Percentiles rank a stretch among this genome's conserved stretches.
Evolutionary conservation across 1,139 yeast genomes (phyloP).

Genomic region (Candida smagusa): DNA sequence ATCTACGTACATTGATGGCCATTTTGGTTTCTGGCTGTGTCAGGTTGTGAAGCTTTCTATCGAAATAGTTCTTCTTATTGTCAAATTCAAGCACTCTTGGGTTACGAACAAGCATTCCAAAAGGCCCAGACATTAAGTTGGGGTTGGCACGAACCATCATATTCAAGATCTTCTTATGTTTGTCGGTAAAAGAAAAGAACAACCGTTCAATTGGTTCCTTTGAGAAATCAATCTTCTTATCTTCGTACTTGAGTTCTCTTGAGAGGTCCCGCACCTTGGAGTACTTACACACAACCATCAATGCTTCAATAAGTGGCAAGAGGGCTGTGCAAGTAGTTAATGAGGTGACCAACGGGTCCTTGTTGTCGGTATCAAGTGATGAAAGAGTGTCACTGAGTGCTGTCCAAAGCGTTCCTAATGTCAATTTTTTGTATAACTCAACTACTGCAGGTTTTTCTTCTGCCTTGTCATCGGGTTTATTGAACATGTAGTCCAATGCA

Average conservation of each 20-base stretch:
- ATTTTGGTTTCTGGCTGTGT: conserved; percentile 48
- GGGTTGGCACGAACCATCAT: conserved; percentile 92
- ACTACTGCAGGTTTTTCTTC: background rate
- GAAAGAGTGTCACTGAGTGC: conserved; percentile 76
- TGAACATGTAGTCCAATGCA: conserved; percentile 82
- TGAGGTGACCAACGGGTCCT: conserved; percentile 13
- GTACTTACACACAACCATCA: conserved; percentile 94
- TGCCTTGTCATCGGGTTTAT: conserved; percentile 15
- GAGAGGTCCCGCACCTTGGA: conserved; percentile 67
- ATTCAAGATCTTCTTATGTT: conserved; percentile 83
- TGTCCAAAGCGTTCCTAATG: conserved; percentile 81
- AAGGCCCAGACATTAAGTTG: conserved; percentile 94
- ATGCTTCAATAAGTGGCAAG: conserved; percentile 83
- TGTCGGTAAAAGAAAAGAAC: conserved; percentile 85
- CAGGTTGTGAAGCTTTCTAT: conserved; percentile 59
- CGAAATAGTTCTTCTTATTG: conserved; percentile 85
- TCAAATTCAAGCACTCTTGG: conserved; percentile 93
- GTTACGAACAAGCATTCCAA: conserved; percentile 83
- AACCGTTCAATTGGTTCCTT: conserved; percentile 75
- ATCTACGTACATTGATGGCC: conserved; percentile 73
- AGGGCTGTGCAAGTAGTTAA: conserved; percentile 76
- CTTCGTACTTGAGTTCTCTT: conserved; percentile 55
- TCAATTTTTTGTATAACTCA: conserved; percentile 61
- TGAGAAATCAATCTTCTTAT: conserved; percentile 60
- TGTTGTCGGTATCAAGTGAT: conserved; percentile 38